Percentiles rank a stretch among this genome's conserved stretches.
Evolutionary conservation across 2,329 filamentous ascomycete species (phyloP).

Genomic region (Monosporascus sp.): DNA sequence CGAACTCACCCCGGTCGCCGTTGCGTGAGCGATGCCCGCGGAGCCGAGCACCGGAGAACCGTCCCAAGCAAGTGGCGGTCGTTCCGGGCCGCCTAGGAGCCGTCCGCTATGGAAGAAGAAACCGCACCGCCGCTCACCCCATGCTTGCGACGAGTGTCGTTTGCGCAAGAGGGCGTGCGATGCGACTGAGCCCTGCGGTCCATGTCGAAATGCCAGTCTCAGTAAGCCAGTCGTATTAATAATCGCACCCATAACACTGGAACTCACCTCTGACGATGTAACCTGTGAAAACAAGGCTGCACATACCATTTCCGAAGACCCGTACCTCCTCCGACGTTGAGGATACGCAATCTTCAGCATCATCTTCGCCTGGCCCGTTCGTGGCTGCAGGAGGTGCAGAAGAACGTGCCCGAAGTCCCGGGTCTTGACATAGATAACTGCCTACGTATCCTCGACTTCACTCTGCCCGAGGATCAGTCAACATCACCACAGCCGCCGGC

Average conservation of each 20-base stretch:
- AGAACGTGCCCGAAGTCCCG: constrained; percentile 1
- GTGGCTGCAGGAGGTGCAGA: constrained; percentile 3
- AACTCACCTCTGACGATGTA: neutral
- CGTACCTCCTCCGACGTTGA: constrained; percentile 1
- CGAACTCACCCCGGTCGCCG: neutral
- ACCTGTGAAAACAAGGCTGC: neutral
- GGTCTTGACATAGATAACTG: constrained; percentile 5
- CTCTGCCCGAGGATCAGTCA: constrained; percentile 2
- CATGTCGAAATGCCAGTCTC: constrained; percentile 2
- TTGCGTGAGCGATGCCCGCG: neutral
- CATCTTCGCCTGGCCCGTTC: constrained; percentile 5
- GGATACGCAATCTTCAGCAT: constrained; percentile 4
- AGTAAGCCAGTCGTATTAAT: neutral
- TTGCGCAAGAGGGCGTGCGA: constrained; percentile 5
- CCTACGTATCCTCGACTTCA: constrained; percentile 4
- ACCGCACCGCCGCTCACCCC: constrained; percentile 5
- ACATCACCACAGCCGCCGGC: neutral
- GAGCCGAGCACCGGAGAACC: neutral
- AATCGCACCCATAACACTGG: neutral
- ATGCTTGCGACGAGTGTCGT: constrained; percentile 5
- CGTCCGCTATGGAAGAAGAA: constrained; percentile 1
- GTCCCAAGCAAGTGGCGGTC: neutral
- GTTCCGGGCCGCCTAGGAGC: neutral
- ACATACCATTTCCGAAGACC: constrained; percentile 5
- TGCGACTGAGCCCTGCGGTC: constrained; percentile 1